Base-by-base conservation (phyloP, 2,329 filamentous ascomycete genomes). In the Clathrospora elynae region DNA sequence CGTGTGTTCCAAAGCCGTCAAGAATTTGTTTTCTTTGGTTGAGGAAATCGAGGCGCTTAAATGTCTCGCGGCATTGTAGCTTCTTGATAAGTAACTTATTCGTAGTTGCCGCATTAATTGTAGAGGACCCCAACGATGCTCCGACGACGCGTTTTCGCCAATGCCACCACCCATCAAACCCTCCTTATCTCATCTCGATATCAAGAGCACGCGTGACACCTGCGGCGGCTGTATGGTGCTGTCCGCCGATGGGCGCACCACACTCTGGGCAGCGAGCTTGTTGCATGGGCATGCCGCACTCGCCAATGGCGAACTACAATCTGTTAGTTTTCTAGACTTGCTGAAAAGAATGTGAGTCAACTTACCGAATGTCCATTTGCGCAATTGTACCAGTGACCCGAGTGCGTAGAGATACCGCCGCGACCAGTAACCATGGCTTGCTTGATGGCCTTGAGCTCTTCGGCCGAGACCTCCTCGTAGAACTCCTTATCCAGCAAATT, bases 281-380 rank as follows among this genome's bases (percentile, higher is more conserved):
- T 61, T 87, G 47, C 80, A 86, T 85, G 0, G 84, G 80, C 75
- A 81, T 80, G 1, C 83, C 83, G 57, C 84, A 86, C 47, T 86
- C 81, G 0, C 82, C 83, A 25, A 87, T 75, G 0, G 82, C 80
- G 50, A 87, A 77, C 48, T 60, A 19, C 22, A 11, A 13, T 23
- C 7, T 9, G 35, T 55, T 19, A 55, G 37, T 12, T 7, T 9
- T 12, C 20, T 13, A 8, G 10, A 13, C 18, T 13, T 16, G 8
- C 8, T 23, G 18, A 7, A 20, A 8, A 9, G 19, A 8, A 8
- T 11, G 19, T n/a, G 13, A 28, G 13, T 28, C 10, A 28, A 28
- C 55, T 41, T 59, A 71, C 70, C 1, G 79, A 77, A 57, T 85
- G 79, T 1, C 76, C 75, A 42, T 82, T 81, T 17, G 49, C 63